phyloP scores from a whole-genome alignment of 2,329 filamentous ascomycete species.

The Alternaria sp. region DNA sequence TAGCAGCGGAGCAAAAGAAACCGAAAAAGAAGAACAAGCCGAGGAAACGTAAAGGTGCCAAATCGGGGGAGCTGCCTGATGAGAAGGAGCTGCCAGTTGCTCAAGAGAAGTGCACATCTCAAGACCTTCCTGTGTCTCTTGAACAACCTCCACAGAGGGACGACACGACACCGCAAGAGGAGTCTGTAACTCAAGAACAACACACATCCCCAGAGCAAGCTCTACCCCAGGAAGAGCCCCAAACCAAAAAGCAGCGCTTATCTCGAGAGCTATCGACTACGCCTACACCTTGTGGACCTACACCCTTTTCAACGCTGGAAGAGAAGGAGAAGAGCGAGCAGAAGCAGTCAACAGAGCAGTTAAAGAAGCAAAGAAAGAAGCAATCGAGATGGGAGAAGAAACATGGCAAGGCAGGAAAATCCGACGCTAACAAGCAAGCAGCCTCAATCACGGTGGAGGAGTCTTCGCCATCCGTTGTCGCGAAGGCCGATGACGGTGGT shows the following conservation, averaged over 20 bases:
- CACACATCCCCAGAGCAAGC: background rate
- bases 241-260: background rate
- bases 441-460: background rate
- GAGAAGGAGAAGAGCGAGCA: background rate
- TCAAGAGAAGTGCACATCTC: background rate
- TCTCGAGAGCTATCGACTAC: background rate
- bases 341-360: background rate
- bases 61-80: background rate
- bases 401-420: background rate
- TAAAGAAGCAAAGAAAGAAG: background rate
- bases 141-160: background rate
- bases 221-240: background rate
- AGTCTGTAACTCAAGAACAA: background rate
- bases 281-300: background rate
- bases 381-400: background rate
- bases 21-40: background rate
- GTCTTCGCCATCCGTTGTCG: background rate
- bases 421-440: background rate
- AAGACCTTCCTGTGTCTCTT: background rate
- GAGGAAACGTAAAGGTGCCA: background rate
- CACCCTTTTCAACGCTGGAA: background rate
- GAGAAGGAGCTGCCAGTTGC: background rate
- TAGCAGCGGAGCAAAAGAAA: background rate
- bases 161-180: background rate
- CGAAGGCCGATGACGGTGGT: background rate